Conservation (phyloP, 169 alveolate genomes). For the Theileria annulata region DNA sequence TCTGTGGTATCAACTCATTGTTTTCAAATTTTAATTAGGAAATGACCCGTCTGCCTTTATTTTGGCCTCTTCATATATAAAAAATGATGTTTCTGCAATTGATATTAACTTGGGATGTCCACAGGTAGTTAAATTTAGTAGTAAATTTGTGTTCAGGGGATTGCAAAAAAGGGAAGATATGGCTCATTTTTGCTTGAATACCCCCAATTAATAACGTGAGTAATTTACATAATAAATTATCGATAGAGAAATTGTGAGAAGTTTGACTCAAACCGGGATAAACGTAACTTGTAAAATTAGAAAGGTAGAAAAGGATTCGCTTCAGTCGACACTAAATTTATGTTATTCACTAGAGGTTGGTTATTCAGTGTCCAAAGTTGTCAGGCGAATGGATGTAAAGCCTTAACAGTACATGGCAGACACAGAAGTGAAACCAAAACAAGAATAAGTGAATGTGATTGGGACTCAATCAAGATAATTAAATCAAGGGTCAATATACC, state of each 20-base stretch:
- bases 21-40: not conserved
- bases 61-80: slow-evolving; percentile 83
- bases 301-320: slow-evolving; percentile 77
- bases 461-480: slow-evolving; percentile 83
- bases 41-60: slow-evolving; percentile 83
- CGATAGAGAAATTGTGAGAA: slow-evolving; percentile 75
- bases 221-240: not conserved
- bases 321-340: slow-evolving; percentile 84
- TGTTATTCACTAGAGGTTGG: slow-evolving; percentile 84
- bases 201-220: slow-evolving; percentile 76
- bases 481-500: slow-evolving; percentile 86
- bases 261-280: slow-evolving; percentile 75
- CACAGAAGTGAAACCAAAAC: slow-evolving; percentile 69
- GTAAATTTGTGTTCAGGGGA: slow-evolving; percentile 65
- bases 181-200: slow-evolving; percentile 90
- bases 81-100: slow-evolving; percentile 87
- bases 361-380: not conserved
- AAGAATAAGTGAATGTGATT: slow-evolving; percentile 66
- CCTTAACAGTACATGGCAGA: slow-evolving; percentile 83
- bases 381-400: slow-evolving; percentile 77
- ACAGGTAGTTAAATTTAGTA: slow-evolving; percentile 54
- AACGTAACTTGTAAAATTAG: slow-evolving; percentile 90
- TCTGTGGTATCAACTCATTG: slow-evolving; percentile 75
- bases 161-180: slow-evolving; percentile 90
- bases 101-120: slow-evolving; percentile 93